Evolutionary conservation across 2,329 filamentous ascomycete species (phyloP), one percentile per base, ranked within the genome.

Genomic region (Lachnellula subtilissima): DNA sequence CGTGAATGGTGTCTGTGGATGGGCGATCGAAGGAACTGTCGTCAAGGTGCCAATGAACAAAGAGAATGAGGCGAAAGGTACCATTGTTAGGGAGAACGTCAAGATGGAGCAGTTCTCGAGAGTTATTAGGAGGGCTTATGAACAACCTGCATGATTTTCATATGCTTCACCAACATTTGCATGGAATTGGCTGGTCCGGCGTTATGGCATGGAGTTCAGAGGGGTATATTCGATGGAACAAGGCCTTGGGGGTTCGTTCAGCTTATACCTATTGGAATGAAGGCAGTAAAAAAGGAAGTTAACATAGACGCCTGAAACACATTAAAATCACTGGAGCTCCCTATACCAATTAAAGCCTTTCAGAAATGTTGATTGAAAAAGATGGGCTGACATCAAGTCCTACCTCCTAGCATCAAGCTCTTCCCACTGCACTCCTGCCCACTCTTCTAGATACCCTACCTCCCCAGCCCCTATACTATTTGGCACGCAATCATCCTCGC

Each of bases 341-440:
- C 8, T 32, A 9, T 32, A 32, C 28, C 8, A 32, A 32, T 32
- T 1, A 11, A 32, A 9, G 28, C 9, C 9, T 32, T 32, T 32
- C 2, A 32, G 28, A 32, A 11, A 8, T 11, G 2, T 11, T 11
- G 14, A 12, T 11, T 45, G 11, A 25, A 19, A 22, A n/a, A 14
- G 22, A 19, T 17, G 42, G 11, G 19, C 22, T 19, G 23, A 7
- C 22, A 5, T 12, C 19, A 22, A 19, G n/a, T 25, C 19, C 19
- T 42, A 47, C 17, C 32, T 59, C 53, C 53, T 62, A 47, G 45
- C 59, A 50, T 48, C 64, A 25, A 84, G 67, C 72, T 97, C 92
- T 74, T 99, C 94, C 94, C 93, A 99, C 73, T 99, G 94, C 61
- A 97, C 94, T 6, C 93, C 94, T n/a, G 83, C 85, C 93, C 94